These are phyloP conservation scores for Medicago arabica DNA, from an alignment of 306 rosid species.

Conservation along the genomic window DNA sequence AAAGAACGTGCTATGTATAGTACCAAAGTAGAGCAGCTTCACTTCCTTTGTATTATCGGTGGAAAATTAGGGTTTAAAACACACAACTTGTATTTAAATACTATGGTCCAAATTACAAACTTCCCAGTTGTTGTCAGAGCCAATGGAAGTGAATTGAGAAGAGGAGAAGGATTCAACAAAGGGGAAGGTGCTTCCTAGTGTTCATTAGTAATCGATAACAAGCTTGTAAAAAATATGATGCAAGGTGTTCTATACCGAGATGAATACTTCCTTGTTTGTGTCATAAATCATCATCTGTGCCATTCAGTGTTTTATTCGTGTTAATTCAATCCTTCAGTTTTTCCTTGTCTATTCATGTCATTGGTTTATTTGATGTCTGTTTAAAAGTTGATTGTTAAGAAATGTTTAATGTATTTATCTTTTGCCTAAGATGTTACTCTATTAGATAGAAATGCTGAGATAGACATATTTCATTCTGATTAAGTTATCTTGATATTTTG, in stretches of 20 bases:
- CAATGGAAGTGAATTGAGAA: not conserved
- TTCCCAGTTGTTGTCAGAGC: no score
- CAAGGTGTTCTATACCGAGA: not conserved
- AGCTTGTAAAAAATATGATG: not conserved
- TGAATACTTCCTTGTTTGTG: not conserved
- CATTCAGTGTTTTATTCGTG: not conserved
- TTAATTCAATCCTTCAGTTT: not conserved
- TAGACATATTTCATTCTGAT: not conserved
- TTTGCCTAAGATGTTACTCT: not conserved
- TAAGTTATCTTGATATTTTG: slow-evolving; percentile 12
- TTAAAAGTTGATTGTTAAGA: not conserved
- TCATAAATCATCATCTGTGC: not conserved
- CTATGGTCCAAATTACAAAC: no score
- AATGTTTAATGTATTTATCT: slow-evolving; percentile 3
- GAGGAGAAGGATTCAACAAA: not conserved
- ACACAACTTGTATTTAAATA: no score
- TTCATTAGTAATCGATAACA: not conserved
- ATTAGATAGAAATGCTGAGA: slow-evolving; percentile 3
- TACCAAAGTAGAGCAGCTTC: no score
- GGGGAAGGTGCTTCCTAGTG: not conserved
- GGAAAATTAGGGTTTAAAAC: no score
- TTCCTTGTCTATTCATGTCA: not conserved
- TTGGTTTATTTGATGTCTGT: slow-evolving; percentile 13
- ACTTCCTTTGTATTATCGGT: no score
- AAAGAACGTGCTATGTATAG: no score